Evolutionary conservation across 2,329 filamentous ascomycete genomes (phyloP), one percentile per base, ranked within the genome.

Genomic region (Torrubiella hemipterigena): DNA sequence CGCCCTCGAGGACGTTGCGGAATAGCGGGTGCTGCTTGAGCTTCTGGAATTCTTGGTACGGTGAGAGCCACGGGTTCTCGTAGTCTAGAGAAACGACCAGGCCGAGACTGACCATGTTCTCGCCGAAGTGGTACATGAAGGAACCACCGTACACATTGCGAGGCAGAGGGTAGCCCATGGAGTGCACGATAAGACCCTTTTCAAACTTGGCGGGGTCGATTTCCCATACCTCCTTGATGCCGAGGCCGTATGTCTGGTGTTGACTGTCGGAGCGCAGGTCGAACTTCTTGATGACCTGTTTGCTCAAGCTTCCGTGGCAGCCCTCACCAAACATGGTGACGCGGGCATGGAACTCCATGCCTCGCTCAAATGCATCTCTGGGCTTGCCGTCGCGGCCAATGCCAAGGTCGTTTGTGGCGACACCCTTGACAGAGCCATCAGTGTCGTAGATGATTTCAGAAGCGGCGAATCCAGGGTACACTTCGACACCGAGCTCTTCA

Each of bases 101-200:
- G 16, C 91, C 91, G 34, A 98, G 68, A 43, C 78, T 86, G 37
- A 98, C 89, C 46, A 96, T 72, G 57, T 96, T 98, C 46, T 98
- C 89, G 22, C 87, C 91, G 56, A 96, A 98, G 57, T 98, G 91
- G 51, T 98, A 98, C 83, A 98, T 87, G 78, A 86, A 98, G n/a
- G 83, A 86, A 42, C 91, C 91, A 43, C 91, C 91, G 52, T 98
- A 98, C 7, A 87, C 91, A 51, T 96, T 81, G 45, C 69, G 74
- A 12, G 85, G 74, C 27, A 98, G 61, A 14, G 91, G 91, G 49
- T 93, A 96, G 14, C 91, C 91, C 77, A 98, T 75, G 5, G 85
- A 82, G 61, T 98, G 91, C 4, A 78, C 73, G 27, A 96, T 73
- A 43, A 89, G 66, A 32, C 91, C 91, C 49, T 81, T 81, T 38